Percentiles rank a stretch among this genome's conserved stretches.
These are phyloP conservation scores for Cladosporium sp. DNA, from an alignment of 2,329 filamentous ascomycete species.

Conservation along the genomic window DNA sequence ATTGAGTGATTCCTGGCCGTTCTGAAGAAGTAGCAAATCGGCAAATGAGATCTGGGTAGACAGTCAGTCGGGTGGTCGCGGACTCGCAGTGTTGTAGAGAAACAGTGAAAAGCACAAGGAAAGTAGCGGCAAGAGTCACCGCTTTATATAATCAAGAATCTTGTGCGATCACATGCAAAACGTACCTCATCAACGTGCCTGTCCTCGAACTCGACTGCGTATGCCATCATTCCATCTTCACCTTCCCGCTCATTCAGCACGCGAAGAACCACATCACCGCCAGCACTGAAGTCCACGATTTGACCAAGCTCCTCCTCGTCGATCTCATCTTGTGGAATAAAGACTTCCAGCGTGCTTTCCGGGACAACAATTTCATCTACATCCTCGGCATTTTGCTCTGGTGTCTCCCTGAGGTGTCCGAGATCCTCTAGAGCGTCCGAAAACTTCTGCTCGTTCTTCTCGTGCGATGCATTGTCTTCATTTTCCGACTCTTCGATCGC, in stretches of 20 bases:
- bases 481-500: not conserved
- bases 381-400: not conserved
- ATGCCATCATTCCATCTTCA: conserved; percentile 29
- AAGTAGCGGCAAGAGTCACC: not conserved
- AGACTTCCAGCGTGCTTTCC: not conserved
- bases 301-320: conserved; percentile 15
- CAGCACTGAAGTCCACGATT: conserved; percentile 23
- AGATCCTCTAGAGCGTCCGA: not conserved
- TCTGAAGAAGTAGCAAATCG: conserved; percentile 38
- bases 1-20: conserved; percentile 43
- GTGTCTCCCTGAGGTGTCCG: not conserved
- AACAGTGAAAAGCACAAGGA: not conserved
- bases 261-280: conserved; percentile 29
- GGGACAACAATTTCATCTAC: not conserved
- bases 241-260: conserved; percentile 35
- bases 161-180: conserved; percentile 13
- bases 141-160: not conserved
- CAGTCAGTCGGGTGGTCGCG: not conserved
- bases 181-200: conserved; percentile 37
- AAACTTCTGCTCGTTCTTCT: conserved; percentile 12
- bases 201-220: conserved; percentile 39
- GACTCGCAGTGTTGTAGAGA: not conserved
- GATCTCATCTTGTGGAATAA: conserved; percentile 9
- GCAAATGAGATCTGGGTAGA: conserved; percentile 39
- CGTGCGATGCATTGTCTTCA: conserved; percentile 10